These are phyloP conservation scores for Breviolum minutum DNA, from an alignment of 73 alveolate species.

Conservation along the genomic window DNA sequence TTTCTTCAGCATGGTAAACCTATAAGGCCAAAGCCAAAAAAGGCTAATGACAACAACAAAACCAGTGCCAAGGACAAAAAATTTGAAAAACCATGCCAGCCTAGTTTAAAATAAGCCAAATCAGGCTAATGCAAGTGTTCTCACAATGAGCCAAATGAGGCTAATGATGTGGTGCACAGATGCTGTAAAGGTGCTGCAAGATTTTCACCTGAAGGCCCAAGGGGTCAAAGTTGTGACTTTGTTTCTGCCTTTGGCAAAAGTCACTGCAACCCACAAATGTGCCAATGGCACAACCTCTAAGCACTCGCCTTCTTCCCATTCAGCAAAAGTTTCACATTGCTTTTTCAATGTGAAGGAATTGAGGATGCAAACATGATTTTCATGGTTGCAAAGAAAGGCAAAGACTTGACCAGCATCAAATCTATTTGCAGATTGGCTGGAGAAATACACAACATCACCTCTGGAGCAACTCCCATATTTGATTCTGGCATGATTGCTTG, in stretches of 20 bases:
- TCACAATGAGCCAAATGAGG: neutral
- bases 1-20: neutral
- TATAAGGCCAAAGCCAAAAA: neutral
- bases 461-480: neutral
- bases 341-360: neutral
- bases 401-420: neutral
- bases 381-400: neutral
- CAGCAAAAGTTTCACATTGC: neutral
- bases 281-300: neutral
- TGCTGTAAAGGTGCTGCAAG: neutral
- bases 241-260: neutral
- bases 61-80: neutral
- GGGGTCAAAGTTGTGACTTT: constrained; percentile 11
- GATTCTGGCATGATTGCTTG: constrained; percentile 2
- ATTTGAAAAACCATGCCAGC: neutral
- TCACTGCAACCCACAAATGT: neutral
- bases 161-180: neutral
- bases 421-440: neutral
- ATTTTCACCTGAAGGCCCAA: neutral
- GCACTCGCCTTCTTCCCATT: neutral
- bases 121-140: neutral
- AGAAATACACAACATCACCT: neutral
- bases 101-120: neutral
- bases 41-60: neutral
- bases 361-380: neutral